Conservation (phyloP, 2,329 filamentous ascomycete genomes). For the Fusarium equiseti region DNA sequence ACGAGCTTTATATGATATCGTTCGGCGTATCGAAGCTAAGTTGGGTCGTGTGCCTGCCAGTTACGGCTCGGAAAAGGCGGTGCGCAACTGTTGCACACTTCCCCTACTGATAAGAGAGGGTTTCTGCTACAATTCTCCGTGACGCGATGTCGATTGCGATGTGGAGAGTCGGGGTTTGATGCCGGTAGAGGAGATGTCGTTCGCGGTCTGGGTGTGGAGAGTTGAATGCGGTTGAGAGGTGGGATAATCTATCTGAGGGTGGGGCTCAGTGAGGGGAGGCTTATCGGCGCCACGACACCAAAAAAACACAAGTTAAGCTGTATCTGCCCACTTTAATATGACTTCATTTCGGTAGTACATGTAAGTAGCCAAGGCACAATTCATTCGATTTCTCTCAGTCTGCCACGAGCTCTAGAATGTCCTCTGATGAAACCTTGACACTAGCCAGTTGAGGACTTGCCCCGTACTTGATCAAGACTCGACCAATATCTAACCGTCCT, state of each 20-base stretch:
- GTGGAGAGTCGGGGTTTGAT: not conserved
- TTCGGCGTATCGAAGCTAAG: not conserved
- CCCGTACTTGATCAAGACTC: slow-evolving; percentile 27
- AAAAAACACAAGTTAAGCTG: not conserved
- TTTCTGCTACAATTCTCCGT: not conserved
- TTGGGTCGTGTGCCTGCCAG: slow-evolving; percentile 21
- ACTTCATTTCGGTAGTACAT: not conserved
- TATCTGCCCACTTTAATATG: not conserved
- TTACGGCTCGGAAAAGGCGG: slow-evolving; percentile 1
- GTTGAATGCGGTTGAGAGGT: slow-evolving; percentile 36
- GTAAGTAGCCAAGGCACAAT: not conserved
- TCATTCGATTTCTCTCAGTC: not conserved
- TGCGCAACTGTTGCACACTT: not conserved
- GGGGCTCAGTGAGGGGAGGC: slow-evolving; percentile 31
- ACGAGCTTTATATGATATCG: not conserved
- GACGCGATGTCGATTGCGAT: not conserved
- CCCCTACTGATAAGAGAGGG: not conserved
- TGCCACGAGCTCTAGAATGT: slow-evolving; percentile 12
- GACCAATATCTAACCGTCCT: slow-evolving; percentile 27
- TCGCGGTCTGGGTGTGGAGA: slow-evolving; percentile 24
- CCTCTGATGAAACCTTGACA: slow-evolving; percentile 22
- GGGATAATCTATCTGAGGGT: slow-evolving; percentile 37
- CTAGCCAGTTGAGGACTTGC: slow-evolving; percentile 27
- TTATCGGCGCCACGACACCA: slow-evolving; percentile 30
- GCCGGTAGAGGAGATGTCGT: slow-evolving; percentile 17